Percentiles rank a stretch among this genome's conserved stretches.
Evolutionary conservation across 805 yeast genomes (phyloP).

Genomic region (Jamesozyma hellenica): DNA sequence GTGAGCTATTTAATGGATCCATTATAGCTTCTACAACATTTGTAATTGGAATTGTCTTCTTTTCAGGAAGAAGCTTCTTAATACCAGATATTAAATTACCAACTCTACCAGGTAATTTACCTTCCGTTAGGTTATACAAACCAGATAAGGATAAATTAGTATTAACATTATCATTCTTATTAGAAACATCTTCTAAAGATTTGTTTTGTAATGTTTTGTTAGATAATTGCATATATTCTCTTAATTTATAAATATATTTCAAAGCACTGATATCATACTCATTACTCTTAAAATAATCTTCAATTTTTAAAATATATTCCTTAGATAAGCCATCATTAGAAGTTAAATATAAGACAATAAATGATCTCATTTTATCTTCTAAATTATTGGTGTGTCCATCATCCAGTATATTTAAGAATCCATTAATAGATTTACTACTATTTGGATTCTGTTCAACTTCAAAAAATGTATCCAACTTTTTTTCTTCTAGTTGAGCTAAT

Average conservation of each 20-base stretch:
- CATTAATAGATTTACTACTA: slow-evolving; percentile 38
- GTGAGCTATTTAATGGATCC: slow-evolving; percentile 65
- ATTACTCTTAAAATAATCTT: slow-evolving; percentile 45
- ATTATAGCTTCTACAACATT: slow-evolving; percentile 83
- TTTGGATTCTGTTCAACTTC: slow-evolving; percentile 83
- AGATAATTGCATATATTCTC: slow-evolving; percentile 58
- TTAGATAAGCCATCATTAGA: slow-evolving; percentile 34
- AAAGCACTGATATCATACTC: slow-evolving; percentile 56
- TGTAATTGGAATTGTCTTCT: slow-evolving; percentile 80
- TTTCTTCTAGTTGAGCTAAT: slow-evolving; percentile 73
- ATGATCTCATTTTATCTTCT: slow-evolving; percentile 83
- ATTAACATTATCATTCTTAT: slow-evolving; percentile 19
- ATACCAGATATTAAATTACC: slow-evolving; percentile 83
- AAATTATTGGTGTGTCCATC: slow-evolving; percentile 47
- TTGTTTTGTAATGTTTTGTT: slow-evolving; percentile 31
- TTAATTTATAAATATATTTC: slow-evolving; percentile 65
- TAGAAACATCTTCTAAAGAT: slow-evolving; percentile 26
- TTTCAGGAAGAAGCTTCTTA: slow-evolving; percentile 78
- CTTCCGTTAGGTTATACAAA: slow-evolving; percentile 72
- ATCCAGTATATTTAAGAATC: slow-evolving; percentile 50
- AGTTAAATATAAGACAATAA: slow-evolving; percentile 60
- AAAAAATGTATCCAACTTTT: slow-evolving; percentile 80
- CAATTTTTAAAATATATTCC: slow-evolving; percentile 51
- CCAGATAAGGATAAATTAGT: slow-evolving; percentile 45
- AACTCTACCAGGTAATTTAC: slow-evolving; percentile 77